phyloP scores from a whole-genome alignment of 1,284 basidiomycete species.

The Laetiporus sulphureus region DNA sequence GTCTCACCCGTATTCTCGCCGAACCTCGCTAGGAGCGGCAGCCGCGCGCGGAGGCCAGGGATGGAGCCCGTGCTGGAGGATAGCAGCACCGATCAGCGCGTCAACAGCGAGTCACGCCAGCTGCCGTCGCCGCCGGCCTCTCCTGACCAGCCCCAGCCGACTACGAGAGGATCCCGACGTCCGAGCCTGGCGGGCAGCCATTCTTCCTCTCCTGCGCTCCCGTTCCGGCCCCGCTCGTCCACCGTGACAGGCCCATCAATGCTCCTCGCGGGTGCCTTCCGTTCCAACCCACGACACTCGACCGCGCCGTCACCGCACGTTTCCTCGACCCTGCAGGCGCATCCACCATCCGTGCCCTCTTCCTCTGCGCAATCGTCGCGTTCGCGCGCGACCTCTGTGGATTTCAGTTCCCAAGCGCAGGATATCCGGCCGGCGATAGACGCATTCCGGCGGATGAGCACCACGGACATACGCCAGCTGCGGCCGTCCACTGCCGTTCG shows the following conservation, averaged over 20 bases:
- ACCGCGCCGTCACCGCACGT: slow-evolving; percentile 10
- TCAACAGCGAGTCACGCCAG: slow-evolving; percentile 17
- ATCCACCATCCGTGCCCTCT: slow-evolving; percentile 13
- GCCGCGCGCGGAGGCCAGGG: slow-evolving; percentile 10
- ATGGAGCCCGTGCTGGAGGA: slow-evolving; percentile 23
- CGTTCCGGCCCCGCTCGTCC: slow-evolving; percentile 22
- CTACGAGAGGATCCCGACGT: slow-evolving; percentile 12
- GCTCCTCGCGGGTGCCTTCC: slow-evolving; percentile 22
- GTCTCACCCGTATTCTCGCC: slow-evolving; percentile 6
- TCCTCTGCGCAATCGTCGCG: slow-evolving; percentile 7
- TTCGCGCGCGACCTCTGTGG: slow-evolving; percentile 15
- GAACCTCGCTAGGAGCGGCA: slow-evolving; percentile 5
- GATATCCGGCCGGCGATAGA: slow-evolving; percentile 13
- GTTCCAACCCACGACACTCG: slow-evolving; percentile 18
- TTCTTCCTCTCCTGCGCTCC: slow-evolving; percentile 16
- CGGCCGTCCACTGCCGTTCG: slow-evolving; percentile 5
- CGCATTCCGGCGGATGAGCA: slow-evolving; percentile 16
- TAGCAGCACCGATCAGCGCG: slow-evolving; percentile 7
- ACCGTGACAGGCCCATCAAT: slow-evolving; percentile 17
- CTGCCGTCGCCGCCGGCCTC: slow-evolving; percentile 27
- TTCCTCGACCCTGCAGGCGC: slow-evolving; percentile 8
- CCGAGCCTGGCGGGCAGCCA: slow-evolving; percentile 17
- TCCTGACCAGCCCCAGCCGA: slow-evolving; percentile 16
- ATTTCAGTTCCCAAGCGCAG: slow-evolving; percentile 6
- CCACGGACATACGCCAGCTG: slow-evolving; percentile 16